A percentile compares a stretch with the other conserved stretches of the same genome.
Evolutionary conservation across 495 filamentous ascomycete species (phyloP).

Genomic region (Talaromyces stipitatus): DNA sequence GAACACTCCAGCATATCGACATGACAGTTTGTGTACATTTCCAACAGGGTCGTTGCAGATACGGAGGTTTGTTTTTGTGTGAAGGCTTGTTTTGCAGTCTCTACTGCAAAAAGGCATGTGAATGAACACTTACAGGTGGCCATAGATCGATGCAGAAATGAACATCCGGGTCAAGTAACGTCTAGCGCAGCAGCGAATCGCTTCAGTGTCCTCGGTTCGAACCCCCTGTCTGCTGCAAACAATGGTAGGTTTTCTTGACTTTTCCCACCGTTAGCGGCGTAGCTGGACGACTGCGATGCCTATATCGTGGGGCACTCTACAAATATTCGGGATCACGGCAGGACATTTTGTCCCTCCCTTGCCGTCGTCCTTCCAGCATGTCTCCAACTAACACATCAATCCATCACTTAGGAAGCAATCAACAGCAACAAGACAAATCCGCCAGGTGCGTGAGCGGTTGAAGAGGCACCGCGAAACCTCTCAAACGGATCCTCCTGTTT

Average conservation of each 20-base stretch:
- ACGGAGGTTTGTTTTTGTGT: slow-evolving; percentile 41
- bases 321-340: too few species aligned
- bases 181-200: slow-evolving; percentile 28
- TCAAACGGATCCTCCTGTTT: too few species aligned
- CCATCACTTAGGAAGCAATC: background rate
- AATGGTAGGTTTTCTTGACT: slow-evolving; percentile 22
- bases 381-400: background rate
- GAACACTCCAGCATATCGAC: background rate
- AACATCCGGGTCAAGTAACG: slow-evolving; percentile 39
- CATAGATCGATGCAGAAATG: slow-evolving; percentile 47
- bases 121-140: background rate
- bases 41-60: slow-evolving; percentile 65
- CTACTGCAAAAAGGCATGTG: background rate
- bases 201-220: slow-evolving; percentile 29
- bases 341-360: too few species aligned
- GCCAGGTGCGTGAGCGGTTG: background rate
- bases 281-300: background rate
- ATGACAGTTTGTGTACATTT: slow-evolving; percentile 68
- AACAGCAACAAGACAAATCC: slow-evolving; percentile 6
- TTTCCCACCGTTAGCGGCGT: background rate
- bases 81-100: background rate
- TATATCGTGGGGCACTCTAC: too few species aligned
- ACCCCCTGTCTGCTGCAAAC: slow-evolving; percentile 23
- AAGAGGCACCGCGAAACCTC: background rate
- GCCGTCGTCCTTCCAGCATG: too few species aligned